A percentile compares a stretch with the other conserved stretches of the same genome.
These are phyloP conservation scores for Erysimum cheiranthoides DNA, from an alignment of 345 rosid species.

Conservation along the genomic window DNA sequence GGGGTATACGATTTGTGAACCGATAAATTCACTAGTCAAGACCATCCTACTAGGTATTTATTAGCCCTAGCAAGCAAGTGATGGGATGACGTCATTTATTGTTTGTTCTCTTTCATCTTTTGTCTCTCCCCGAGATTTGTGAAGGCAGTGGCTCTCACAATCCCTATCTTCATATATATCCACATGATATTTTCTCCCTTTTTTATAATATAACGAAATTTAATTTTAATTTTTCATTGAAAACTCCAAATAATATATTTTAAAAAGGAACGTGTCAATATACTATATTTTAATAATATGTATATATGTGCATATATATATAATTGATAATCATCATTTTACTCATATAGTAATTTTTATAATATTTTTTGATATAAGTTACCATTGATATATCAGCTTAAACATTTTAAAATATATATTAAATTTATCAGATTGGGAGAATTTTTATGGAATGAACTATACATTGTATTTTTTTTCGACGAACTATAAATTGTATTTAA, in stretches of 20 bases:
- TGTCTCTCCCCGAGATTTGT: neutral
- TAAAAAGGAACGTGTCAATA: neutral
- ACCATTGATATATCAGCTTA: neutral
- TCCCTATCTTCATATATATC: neutral
- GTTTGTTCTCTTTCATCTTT: neutral
- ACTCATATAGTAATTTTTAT: neutral
- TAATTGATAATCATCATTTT: no score
- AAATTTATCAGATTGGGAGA: neutral
- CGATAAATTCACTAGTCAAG: constrained; percentile 51
- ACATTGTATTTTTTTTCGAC: no score
- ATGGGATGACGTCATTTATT: neutral
- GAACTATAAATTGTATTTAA: neutral
- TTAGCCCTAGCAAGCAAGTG: no score
- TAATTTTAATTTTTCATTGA: neutral
- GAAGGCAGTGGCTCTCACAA: neutral
- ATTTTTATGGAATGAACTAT: no score
- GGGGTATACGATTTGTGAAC: constrained; percentile 55
- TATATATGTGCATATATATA: neutral
- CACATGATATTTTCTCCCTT: neutral
- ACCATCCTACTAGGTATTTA: constrained; percentile 70
- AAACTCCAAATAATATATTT: neutral
- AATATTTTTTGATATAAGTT: neutral
- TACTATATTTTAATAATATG: neutral
- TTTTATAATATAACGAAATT: neutral
- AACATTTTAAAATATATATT: neutral